phyloP scores from a whole-genome alignment of 495 filamentous ascomycete genomes.

The Lentithecium fluviatile region DNA sequence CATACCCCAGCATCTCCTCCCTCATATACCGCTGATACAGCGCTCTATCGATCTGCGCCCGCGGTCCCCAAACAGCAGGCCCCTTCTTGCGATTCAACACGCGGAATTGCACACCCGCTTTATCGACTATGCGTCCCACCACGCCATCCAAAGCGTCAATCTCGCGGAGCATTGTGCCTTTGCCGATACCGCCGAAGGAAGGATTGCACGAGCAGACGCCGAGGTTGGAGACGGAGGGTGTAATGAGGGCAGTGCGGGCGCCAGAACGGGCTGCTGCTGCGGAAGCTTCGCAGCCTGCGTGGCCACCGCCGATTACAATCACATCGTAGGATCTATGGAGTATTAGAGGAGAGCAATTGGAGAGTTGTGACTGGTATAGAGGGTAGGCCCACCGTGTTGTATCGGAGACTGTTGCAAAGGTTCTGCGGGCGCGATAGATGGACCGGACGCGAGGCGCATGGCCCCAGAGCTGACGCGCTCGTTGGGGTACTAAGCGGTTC shows the following conservation, averaged over 20 bases:
- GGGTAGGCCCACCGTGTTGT: constrained; percentile 25
- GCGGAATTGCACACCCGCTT: constrained; percentile 88
- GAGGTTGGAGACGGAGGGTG: constrained; percentile 81
- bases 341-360: constrained; percentile 14
- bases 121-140: constrained; percentile 85
- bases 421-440: constrained; percentile 24
- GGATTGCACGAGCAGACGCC: constrained; percentile 98
- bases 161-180: constrained; percentile 93
- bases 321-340: constrained; percentile 76
- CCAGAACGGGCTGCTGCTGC: constrained; percentile 90
- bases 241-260: constrained; percentile 85
- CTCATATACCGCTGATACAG: constrained; percentile 91
- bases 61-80: constrained; percentile 92
- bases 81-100: constrained; percentile 86
- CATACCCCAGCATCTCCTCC: constrained; percentile 74
- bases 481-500: constrained; percentile 20
- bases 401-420: constrained; percentile 42
- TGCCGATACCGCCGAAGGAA: constrained; percentile 97
- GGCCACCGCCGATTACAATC: constrained; percentile 90
- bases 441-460: constrained; percentile 47
- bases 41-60: constrained; percentile 91
- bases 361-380: background rate
- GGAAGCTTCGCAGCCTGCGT: constrained; percentile 92
- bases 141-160: constrained; percentile 94
- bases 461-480: constrained; percentile 41